Conservation (phyloP, 768 basidiomycete species). For the Boletus speciosus region DNA sequence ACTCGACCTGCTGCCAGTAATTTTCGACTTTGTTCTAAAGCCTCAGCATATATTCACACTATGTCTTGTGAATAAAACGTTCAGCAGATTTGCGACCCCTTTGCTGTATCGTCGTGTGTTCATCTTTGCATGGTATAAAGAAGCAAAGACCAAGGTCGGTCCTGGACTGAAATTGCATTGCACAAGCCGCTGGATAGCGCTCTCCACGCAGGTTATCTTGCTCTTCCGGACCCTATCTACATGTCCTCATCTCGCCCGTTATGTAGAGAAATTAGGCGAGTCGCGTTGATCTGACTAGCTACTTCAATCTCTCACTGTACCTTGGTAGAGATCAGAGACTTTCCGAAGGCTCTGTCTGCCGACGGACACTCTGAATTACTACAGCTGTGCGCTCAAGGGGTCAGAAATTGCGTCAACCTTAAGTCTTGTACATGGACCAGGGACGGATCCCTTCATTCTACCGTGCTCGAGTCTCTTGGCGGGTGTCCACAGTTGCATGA, state of each 20-base stretch:
- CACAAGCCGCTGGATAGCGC: neutral
- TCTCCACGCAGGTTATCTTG: slow-evolving; percentile 45
- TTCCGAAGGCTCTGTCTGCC: slow-evolving; percentile 50
- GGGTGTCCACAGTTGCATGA: slow-evolving; percentile 43
- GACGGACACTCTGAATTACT: slow-evolving; percentile 34
- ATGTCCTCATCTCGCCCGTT: slow-evolving; percentile 52
- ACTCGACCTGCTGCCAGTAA: slow-evolving; percentile 56
- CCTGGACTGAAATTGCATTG: neutral
- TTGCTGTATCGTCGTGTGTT: slow-evolving; percentile 55
- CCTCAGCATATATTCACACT: slow-evolving; percentile 48
- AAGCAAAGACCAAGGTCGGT: slow-evolving; percentile 56
- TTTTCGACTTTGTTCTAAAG: slow-evolving; percentile 49
- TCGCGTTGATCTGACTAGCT: slow-evolving; percentile 1
- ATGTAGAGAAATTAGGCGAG: slow-evolving; percentile 59
- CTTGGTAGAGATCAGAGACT: slow-evolving; percentile 63
- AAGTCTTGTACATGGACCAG: slow-evolving; percentile 74
- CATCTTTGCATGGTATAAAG: slow-evolving; percentile 71
- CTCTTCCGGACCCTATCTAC: slow-evolving; percentile 60
- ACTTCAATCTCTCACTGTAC: slow-evolving; percentile 1
- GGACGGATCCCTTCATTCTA: slow-evolving; percentile 65
- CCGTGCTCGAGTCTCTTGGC: slow-evolving; percentile 52
- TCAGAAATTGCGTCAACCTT: slow-evolving; percentile 61
- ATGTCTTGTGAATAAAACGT: slow-evolving; percentile 58
- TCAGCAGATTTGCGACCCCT: slow-evolving; percentile 48
- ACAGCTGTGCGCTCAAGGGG: slow-evolving; percentile 43